These are phyloP conservation scores for Singerocomus inundabilis DNA, from an alignment of 1,284 basidiomycete species.

Conservation along the genomic window DNA sequence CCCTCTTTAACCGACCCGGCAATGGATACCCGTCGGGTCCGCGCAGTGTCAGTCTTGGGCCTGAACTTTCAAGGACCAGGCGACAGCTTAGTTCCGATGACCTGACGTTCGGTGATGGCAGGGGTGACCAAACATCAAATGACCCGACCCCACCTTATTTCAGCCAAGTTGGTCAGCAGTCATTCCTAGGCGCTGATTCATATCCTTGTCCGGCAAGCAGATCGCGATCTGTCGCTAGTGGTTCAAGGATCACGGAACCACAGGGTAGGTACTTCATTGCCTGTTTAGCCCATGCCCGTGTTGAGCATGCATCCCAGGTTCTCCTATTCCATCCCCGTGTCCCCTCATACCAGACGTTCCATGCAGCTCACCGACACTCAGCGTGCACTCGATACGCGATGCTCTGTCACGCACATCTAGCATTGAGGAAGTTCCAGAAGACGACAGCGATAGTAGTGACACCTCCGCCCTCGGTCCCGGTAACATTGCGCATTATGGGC, in stretches of 20 bases:
- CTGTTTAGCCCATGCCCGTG: background rate
- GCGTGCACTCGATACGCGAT: conserved; percentile 18
- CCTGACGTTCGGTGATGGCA: background rate
- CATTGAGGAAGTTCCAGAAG: conserved; percentile 38
- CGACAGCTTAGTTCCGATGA: conserved; percentile 6
- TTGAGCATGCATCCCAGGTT: conserved; percentile 14
- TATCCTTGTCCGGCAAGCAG: background rate
- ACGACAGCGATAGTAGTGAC: conserved; percentile 10
- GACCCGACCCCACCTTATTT: conserved; percentile 22
- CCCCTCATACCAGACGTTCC: conserved; percentile 3
- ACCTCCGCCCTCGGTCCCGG: background rate
- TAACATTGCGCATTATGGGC: conserved; percentile 16
- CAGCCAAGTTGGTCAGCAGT: background rate
- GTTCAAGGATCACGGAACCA: conserved; percentile 10
- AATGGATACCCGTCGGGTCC: background rate
- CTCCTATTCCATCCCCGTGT: conserved; percentile 1
- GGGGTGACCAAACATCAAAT: background rate
- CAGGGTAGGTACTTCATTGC: conserved; percentile 12
- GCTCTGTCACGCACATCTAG: conserved; percentile 38
- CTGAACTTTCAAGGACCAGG: conserved; percentile 1
- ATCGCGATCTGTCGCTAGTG: conserved; percentile 12
- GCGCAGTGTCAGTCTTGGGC: conserved; percentile 20
- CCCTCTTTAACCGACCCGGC: background rate
- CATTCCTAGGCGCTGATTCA: background rate
- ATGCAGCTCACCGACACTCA: conserved; percentile 22